phyloP scores from a whole-genome alignment of 2,329 filamentous ascomycete genomes.

The Talaromyces sp. region DNA sequence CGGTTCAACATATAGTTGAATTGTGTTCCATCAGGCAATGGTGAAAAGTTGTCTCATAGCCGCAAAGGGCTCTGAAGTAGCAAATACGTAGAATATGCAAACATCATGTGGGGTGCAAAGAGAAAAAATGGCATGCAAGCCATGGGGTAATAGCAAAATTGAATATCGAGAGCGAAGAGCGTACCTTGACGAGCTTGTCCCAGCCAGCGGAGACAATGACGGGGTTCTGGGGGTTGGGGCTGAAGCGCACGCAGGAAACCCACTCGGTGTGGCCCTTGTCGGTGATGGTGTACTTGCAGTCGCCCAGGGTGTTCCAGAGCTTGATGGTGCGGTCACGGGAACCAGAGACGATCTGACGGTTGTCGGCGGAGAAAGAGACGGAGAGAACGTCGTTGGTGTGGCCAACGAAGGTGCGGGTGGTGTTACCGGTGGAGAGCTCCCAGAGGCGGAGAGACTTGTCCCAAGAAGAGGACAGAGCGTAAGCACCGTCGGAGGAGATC shows the following conservation, averaged over 20 bases:
- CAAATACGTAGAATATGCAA: slow-evolving; percentile 96
- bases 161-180: slow-evolving; percentile 44
- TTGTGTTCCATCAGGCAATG: slow-evolving; percentile 50
- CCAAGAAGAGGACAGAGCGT: slow-evolving; percentile 98
- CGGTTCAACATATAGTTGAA: slow-evolving; percentile 19
- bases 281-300: slow-evolving; percentile 99
- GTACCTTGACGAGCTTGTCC: slow-evolving; percentile 99
- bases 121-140: background rate
- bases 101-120: slow-evolving; percentile 63
- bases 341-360: slow-evolving; percentile 99
- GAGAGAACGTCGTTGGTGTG: slow-evolving; percentile 99
- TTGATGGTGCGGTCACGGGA: slow-evolving; percentile 99
- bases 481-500: slow-evolving; percentile 99
- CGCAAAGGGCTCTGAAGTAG: slow-evolving; percentile 97
- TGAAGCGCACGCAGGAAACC: slow-evolving; percentile 99
- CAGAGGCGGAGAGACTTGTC: slow-evolving; percentile 99
- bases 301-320: slow-evolving; percentile 99
- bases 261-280: slow-evolving; percentile 99
- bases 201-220: slow-evolving; percentile 98
- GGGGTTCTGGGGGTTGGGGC: slow-evolving; percentile 99
- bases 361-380: slow-evolving; percentile 99
- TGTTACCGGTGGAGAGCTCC: slow-evolving; percentile 96
- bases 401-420: slow-evolving; percentile 97
- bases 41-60: slow-evolving; percentile 98
- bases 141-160: slow-evolving; percentile 10